phyloP scores from a whole-genome alignment of 805 yeast species.

The Wickerhamomyces canadensis region DNA sequence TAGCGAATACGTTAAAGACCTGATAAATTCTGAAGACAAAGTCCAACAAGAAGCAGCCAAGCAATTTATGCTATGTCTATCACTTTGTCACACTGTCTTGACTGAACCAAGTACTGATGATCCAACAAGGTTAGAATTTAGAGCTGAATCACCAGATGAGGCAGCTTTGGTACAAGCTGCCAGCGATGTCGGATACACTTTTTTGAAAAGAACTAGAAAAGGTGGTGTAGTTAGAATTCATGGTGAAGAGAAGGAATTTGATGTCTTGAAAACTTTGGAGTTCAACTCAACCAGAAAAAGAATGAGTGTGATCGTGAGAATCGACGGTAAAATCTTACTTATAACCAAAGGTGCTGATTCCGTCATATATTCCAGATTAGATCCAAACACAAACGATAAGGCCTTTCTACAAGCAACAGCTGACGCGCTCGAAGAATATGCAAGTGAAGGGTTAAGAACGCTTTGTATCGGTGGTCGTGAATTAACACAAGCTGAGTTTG shows the following conservation, averaged over 20 bases:
- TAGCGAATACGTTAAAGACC: constrained; percentile 54
- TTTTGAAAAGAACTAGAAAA: constrained; percentile 57
- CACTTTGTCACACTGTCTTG: constrained; percentile 73
- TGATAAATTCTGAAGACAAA: constrained; percentile 36
- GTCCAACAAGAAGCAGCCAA: constrained; percentile 53
- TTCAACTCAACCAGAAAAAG: constrained; percentile 83
- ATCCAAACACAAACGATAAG: constrained; percentile 36
- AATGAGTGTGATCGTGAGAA: constrained; percentile 76
- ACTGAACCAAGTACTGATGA: constrained; percentile 61
- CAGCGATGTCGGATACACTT: constrained; percentile 67
- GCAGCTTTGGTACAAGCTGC: constrained; percentile 83
- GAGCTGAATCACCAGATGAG: constrained; percentile 87
- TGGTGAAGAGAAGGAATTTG: constrained; percentile 66
- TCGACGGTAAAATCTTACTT: constrained; percentile 56
- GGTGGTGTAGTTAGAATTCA: constrained; percentile 65
- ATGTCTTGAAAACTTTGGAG: constrained; percentile 64
- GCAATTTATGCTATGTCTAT: constrained; percentile 69
- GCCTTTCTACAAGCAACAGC: constrained; percentile 58
- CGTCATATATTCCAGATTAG: constrained; percentile 63
- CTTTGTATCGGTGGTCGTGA: constrained; percentile 73
- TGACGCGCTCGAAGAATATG: constrained; percentile 67
- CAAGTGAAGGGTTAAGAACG: constrained; percentile 80
- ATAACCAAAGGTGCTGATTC: constrained; percentile 87
- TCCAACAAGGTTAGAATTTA: constrained; percentile 49
- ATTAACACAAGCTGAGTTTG: constrained; percentile 54